Percentiles rank a stretch among this genome's conserved stretches.
Conservation (phyloP, 768 basidiomycete species). For the Pilatotrama ljubarskyi region DNA sequence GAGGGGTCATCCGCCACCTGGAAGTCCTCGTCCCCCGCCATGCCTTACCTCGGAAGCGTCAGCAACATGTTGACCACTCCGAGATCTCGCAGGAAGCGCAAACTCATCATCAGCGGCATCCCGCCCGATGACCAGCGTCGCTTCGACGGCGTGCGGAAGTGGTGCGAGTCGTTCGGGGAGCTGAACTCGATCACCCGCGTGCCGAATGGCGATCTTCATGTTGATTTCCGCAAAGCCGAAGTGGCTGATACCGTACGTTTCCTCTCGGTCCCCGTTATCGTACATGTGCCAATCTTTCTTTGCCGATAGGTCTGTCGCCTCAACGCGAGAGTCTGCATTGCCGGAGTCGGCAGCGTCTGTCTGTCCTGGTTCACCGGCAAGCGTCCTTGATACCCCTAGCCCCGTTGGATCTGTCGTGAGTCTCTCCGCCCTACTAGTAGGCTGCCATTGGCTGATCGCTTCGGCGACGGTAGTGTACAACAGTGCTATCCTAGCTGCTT, state of each 20-base stretch:
- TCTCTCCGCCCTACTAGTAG: background rate
- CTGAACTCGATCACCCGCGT: slow-evolving; percentile 69
- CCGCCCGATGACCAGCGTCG: slow-evolving; percentile 57
- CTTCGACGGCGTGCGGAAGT: slow-evolving; percentile 66
- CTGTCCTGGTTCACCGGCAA: slow-evolving; percentile 73
- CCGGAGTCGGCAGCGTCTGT: slow-evolving; percentile 75
- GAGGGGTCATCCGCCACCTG: slow-evolving; percentile 36
- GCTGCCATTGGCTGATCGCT: too few species aligned
- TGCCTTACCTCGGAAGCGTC: slow-evolving; percentile 20
- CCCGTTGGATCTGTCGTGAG: slow-evolving; percentile 16
- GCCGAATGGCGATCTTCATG: slow-evolving; percentile 77
- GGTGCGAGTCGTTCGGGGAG: slow-evolving; percentile 86
- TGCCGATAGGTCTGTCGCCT: slow-evolving; percentile 67
- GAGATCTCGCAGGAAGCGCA: slow-evolving; percentile 52
- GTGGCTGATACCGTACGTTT: slow-evolving; percentile 75
- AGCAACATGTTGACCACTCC: slow-evolving; percentile 27
- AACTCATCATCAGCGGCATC: slow-evolving; percentile 71
- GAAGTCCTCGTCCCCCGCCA: slow-evolving; percentile 21
- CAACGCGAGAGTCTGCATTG: slow-evolving; percentile 71
- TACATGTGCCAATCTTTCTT: background rate
- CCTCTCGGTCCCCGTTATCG: background rate
- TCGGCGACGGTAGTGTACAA: slow-evolving; percentile 17
- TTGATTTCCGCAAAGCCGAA: slow-evolving; percentile 71
- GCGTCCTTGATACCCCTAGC: slow-evolving; percentile 33
- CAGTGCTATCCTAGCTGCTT: slow-evolving; percentile 24